Percentiles rank a stretch among this genome's conserved stretches.
These are phyloP conservation scores for Goniomonas avonlea DNA, from an alignment of 78 protist genomes.

Conservation along the genomic window DNA sequence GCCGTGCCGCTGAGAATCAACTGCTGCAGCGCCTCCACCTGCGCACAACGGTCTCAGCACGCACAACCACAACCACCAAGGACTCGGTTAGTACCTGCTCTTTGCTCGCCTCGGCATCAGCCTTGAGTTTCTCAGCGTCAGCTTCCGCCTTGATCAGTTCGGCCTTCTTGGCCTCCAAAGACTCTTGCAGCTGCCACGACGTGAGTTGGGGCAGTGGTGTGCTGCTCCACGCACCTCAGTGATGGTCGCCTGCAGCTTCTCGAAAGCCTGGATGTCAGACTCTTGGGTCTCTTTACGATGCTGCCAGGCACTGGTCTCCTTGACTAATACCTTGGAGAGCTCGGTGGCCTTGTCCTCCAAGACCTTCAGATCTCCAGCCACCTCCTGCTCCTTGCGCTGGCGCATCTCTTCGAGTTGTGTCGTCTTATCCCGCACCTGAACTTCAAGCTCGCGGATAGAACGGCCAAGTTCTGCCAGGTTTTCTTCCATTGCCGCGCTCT, in stretches of 20 bases:
- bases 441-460: background rate
- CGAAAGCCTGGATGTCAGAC: background rate
- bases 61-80: background rate
- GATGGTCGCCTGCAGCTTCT: background rate
- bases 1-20: conserved; percentile 8
- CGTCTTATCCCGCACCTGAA: background rate
- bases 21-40: background rate
- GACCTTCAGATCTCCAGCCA: background rate
- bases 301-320: background rate
- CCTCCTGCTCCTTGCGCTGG: conserved; percentile 4
- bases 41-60: background rate
- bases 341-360: conserved; percentile 31
- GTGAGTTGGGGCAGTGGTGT: too few species aligned
- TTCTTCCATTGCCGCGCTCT: background rate
- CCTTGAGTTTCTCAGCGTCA: background rate
- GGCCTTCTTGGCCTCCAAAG: background rate
- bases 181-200: background rate
- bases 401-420: background rate
- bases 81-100: background rate
- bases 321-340: conserved; percentile 45
- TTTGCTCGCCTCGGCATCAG: background rate
- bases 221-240: too few species aligned
- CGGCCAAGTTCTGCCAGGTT: too few species aligned
- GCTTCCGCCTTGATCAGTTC: background rate
- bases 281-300: background rate